Evolutionary conservation across 305 asterid genomes (phyloP), one percentile per base, ranked within the genome.

Genomic region (Solanum hybrid): DNA sequence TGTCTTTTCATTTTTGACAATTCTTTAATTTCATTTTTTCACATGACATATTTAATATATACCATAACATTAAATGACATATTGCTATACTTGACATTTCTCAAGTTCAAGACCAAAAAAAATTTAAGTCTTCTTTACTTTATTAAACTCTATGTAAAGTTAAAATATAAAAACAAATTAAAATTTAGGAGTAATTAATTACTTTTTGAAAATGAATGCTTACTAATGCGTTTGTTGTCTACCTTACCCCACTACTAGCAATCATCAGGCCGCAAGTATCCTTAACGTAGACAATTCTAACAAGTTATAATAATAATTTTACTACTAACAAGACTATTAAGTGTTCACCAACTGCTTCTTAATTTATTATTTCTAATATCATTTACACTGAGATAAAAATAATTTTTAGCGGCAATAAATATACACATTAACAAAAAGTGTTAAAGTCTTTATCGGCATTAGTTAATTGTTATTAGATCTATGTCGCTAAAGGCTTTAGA

Each of bases 181-280:
- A 4, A 10, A 24, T 10, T 2, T 6, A 68, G 7, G 76, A 68
- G 14, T 24, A 89, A 51, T 70, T 15, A 78, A 31, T 72, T 33
- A 41, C 78, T 14, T 72, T 72, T 37, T 17, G 26, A 65, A 89
- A 89, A 41, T 75, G 33, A 89, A 70, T 41, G 89, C 91, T 89
- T 70, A 26, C 86, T 73, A 38, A 38, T 89, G 45, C 73, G 86
- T 65, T 39, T 83, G 34, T 38, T 36, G 91, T 89, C 91, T 75
- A 78, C 91, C 27, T 36, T 20, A 36, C 41, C 86, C 85, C 79
- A 75, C 91, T 85, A 89, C 37, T 51, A 34, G 51, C 85, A 24
- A 65, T 17, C 41, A 61, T 79, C 72, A 57, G 37, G 70, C 70
- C 10, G 70, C 32, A 75, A 89, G 89, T 37, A 75, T 72, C 85